Evolutionary conservation across 1,284 basidiomycete genomes (phyloP).

Genomic region (Ustilago hordei): DNA sequence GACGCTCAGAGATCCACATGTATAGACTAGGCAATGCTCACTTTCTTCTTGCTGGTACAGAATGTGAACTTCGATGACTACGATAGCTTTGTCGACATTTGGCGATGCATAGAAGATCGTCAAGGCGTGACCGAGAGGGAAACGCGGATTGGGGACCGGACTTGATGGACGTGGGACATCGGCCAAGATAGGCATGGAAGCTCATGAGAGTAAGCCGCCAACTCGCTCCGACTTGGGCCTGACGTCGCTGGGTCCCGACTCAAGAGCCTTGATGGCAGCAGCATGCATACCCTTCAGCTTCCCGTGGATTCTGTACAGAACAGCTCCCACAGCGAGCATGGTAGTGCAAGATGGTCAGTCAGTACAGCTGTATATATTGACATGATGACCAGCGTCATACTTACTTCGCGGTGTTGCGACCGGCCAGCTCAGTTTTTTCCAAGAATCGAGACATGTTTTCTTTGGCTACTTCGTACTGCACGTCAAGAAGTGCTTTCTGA

Average conservation of each 20-base stretch:
- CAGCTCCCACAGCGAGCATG: background rate
- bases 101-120: constrained; percentile 1
- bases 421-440: background rate
- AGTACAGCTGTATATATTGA: background rate
- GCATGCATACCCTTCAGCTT: constrained; percentile 13
- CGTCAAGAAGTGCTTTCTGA: constrained; percentile 11
- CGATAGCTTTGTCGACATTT: constrained; percentile 9
- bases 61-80: background rate
- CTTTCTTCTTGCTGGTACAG: background rate
- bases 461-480: constrained; percentile 5
- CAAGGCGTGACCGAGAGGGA: background rate
- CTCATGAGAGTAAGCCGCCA: too few relatives aligned
- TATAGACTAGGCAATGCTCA: too few relatives aligned
- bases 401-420: constrained; percentile 13
- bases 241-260: background rate
- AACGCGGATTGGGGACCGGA: background rate
- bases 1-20: too few relatives aligned
- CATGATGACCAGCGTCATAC: background rate
- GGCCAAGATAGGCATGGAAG: background rate
- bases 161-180: too few relatives aligned
- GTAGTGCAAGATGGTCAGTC: background rate
- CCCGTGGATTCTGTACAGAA: constrained; percentile 6
- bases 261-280: constrained; percentile 10
- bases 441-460: constrained; percentile 12
- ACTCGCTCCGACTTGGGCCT: background rate